A percentile compares a stretch with the other conserved stretches of the same genome.
Conservation (phyloP, 2,329 filamentous ascomycete genomes). For the Phaeoacremonium minimum region DNA sequence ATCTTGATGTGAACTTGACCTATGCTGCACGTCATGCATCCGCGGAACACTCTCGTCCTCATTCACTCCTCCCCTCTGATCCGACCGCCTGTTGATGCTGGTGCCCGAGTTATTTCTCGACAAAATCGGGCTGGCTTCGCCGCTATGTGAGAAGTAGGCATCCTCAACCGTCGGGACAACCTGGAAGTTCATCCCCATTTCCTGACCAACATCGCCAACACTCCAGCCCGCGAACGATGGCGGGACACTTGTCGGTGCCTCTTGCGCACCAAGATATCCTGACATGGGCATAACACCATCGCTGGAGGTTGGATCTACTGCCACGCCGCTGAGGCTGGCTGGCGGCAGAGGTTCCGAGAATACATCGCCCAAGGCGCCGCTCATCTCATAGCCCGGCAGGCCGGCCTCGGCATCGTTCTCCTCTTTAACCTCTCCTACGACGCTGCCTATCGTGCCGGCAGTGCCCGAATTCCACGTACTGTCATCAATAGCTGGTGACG, state of each 20-base stretch:
- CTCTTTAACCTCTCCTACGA: conserved; percentile 9
- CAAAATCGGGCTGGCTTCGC: background rate
- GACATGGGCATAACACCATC: background rate
- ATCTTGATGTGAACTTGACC: too few species aligned
- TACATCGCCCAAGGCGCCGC: background rate
- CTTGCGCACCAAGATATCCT: background rate
- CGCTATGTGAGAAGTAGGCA: too few species aligned
- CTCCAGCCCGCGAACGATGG: background rate
- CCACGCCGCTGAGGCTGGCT: background rate
- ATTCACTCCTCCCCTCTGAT: too few species aligned
- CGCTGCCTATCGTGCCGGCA: conserved; percentile 2
- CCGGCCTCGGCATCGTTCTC: conserved; percentile 3
- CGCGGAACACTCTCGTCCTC: too few species aligned
- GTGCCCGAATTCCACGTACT: background rate
- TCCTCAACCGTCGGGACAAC: too few species aligned
- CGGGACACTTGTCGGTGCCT: background rate
- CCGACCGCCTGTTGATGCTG: background rate
- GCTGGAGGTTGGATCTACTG: background rate
- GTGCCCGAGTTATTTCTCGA: background rate
- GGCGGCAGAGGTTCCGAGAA: background rate
- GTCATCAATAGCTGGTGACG: conserved; percentile 8
- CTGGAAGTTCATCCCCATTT: background rate
- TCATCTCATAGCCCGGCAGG: background rate
- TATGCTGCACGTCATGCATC: too few species aligned
- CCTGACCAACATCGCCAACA: background rate